A percentile compares a stretch with the other conserved stretches of the same genome.
Evolutionary conservation across 352 stramenopile genomes (phyloP).

Genomic region (Phytophthora quininea): DNA sequence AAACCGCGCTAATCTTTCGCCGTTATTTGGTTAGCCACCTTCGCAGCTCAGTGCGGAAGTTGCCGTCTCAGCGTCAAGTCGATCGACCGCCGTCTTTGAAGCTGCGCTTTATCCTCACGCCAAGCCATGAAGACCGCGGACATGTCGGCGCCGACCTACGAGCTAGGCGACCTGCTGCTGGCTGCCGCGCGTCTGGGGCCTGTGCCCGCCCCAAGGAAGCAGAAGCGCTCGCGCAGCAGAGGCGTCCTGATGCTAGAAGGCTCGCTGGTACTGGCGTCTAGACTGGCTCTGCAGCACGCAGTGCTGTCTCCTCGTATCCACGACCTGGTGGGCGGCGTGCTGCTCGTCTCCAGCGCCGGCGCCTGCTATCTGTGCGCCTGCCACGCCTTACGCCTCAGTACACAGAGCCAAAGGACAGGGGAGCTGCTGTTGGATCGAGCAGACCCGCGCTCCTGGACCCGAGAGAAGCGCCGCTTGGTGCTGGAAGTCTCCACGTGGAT

Average conservation of each 20-base stretch:
- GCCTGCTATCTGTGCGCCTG: constrained; percentile 57
- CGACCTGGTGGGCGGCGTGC: constrained; percentile 55
- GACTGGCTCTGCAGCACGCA: constrained; percentile 32
- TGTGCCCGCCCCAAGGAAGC: neutral
- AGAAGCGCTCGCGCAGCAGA: constrained; percentile 24
- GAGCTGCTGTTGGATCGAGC: constrained; percentile 60
- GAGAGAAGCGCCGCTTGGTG: constrained; percentile 62
- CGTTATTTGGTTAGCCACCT: constrained; percentile 1
- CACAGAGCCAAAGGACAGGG: constrained; percentile 32
- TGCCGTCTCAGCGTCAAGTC: constrained; percentile 12
- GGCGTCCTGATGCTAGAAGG: constrained; percentile 39
- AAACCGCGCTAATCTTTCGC: neutral
- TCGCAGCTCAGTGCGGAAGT: constrained; percentile 27
- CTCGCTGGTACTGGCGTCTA: constrained; percentile 33
- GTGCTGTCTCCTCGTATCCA: constrained; percentile 46
- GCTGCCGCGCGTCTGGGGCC: constrained; percentile 33
- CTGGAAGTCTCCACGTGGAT: constrained; percentile 81
- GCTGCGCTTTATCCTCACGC: neutral
- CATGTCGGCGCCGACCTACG: constrained; percentile 32
- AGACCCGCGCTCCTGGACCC: constrained; percentile 52
- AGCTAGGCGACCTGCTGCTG: constrained; percentile 67
- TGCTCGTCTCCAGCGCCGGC: constrained; percentile 57
- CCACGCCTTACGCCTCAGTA: constrained; percentile 37
- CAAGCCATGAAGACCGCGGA: constrained; percentile 17
- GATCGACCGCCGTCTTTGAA: neutral